Conservation (phyloP, 2,329 filamentous ascomycete species). For the Zopfia rhizophila region DNA sequence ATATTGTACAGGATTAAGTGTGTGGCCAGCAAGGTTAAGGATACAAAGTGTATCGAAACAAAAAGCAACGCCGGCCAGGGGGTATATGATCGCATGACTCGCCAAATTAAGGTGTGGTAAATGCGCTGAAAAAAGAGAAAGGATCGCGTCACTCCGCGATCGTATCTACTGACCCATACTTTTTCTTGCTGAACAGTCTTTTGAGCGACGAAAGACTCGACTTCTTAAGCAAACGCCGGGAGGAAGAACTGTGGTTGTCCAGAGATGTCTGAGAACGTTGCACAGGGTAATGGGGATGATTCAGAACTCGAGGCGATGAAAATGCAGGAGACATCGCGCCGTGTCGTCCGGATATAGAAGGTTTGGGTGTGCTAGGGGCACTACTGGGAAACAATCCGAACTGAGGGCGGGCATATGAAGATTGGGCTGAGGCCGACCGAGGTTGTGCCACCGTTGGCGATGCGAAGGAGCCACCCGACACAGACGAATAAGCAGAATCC, state of each 20-base stretch:
- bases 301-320: conserved; percentile 24
- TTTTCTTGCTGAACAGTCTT: conserved; percentile 49
- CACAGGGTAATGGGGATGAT: conserved; percentile 26
- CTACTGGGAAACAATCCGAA: conserved; percentile 49
- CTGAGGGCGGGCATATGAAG: conserved; percentile 43
- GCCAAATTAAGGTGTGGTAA: no score
- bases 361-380: conserved; percentile 43
- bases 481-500: conserved; percentile 52
- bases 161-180: conserved; percentile 41
- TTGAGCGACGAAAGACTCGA: conserved; percentile 48
- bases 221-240: conserved; percentile 41
- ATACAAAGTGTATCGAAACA: conserved; percentile 24
- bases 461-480: conserved; percentile 46
- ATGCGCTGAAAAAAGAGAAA: conserved; percentile 31
- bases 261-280: conserved; percentile 42
- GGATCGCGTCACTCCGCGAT: conserved; percentile 41
- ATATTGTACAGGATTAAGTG: conserved; percentile 24
- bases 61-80: conserved; percentile 29
- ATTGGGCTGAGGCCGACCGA: conserved; percentile 42
- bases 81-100: conserved; percentile 46
- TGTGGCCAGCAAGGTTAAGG: conserved; percentile 11
- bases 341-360: conserved; percentile 40
- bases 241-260: conserved; percentile 31
- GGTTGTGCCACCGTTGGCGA: conserved; percentile 38
- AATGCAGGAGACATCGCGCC: conserved; percentile 38